Evolutionary conservation across 495 filamentous ascomycete species (phyloP), one percentile per base, ranked within the genome.

Genomic region (Antarctomyces pellizariae): DNA sequence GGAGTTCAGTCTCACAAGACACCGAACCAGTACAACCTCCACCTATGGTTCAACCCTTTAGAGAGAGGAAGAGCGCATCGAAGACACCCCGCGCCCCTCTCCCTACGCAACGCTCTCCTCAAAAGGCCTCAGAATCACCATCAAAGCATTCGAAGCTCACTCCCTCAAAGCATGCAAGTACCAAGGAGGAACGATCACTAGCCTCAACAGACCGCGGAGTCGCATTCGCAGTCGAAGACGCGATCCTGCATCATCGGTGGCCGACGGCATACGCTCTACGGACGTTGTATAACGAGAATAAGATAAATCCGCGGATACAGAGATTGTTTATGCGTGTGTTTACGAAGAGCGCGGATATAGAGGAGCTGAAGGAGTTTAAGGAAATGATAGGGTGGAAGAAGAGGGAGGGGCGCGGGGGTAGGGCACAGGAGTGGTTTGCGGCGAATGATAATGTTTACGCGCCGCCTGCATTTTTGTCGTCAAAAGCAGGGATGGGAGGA

Each of bases 181-280:
- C n/a, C n/a, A n/a, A n/a, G n/a, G n/a, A 25, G 6, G 12, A 12
- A 13, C 5, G 12, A 7, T 7, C 7, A 5, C 24, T 25, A 7
- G 24, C 8, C 8, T 9, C 6, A 13, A 31, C 44, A 4, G 47
- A 49, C 25, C 43, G 36, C 22, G 44, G 54, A 16, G 48, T 56
- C 7, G 49, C 51, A 34, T 29, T 30, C 18, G 56, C 59, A 4
- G 54, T 62, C 1, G 50, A 62, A 16, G 51, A 58, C 30, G 59
- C 60, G 10, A 38, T 65, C 16, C 31, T 37, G 22, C 45, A 51
- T 33, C 49, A 42, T 23, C 50, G 57, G 22, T 61, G 57, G 32
- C 60, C 60, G 25, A 65, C 60, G 10, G 59, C 60, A 4, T 65
- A 49, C 43, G 60, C 59, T 22, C 45, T 65, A 30, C 52, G 58